Evolutionary conservation across 768 basidiomycete species (phyloP), one percentile per base, ranked within the genome.

Genomic region (Mycena latifolia): DNA sequence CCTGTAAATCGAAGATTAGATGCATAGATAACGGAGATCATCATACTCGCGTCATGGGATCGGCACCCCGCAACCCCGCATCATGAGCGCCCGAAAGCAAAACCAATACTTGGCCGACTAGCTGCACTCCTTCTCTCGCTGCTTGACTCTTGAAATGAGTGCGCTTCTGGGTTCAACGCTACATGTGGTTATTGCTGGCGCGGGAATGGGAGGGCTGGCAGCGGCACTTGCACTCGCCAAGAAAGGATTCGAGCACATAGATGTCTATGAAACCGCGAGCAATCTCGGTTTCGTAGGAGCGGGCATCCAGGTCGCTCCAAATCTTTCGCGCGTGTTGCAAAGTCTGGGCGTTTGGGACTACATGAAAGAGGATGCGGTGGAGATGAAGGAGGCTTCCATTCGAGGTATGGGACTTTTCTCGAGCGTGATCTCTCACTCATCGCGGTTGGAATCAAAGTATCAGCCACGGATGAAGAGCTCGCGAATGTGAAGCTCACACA

Each of bases 231-330:
- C 77, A 6, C 69, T 79, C n/a, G 74, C 77, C 5, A 61, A 69
- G n/a, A 39, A 72, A 33, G 77, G 78, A 1, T 77, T 78, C 72
- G 65, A 47, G 27, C 61, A 75, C n/a, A 74, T 78, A 47, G 63
- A 72, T 51, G 70, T 78, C 1, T 78, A 70, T 65, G 77, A 80
- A 65, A 43, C 71, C 14, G 76, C 77, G 22, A 58, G 71, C 28
- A 65, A 71, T 20, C 64, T 78, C 1, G 77, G 75, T 3, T 78
- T 79, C 63, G 77, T 80, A n/a, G 79, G 79, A 0, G 77, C 79
- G 1, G 79, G 79, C 0, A 80, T 81, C 48, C 79, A 81, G 69
- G 66, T 79, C 35, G 74, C 78, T 2, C 77, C 79, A 7, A 80
- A 81, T 54, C 72, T 80, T n/a, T 71, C 74, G 5, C 70, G 77